A percentile compares a stretch with the other conserved stretches of the same genome.
Evolutionary conservation across 2,329 filamentous ascomycete genomes (phyloP).

Genomic region (Colletotrichum lentis): DNA sequence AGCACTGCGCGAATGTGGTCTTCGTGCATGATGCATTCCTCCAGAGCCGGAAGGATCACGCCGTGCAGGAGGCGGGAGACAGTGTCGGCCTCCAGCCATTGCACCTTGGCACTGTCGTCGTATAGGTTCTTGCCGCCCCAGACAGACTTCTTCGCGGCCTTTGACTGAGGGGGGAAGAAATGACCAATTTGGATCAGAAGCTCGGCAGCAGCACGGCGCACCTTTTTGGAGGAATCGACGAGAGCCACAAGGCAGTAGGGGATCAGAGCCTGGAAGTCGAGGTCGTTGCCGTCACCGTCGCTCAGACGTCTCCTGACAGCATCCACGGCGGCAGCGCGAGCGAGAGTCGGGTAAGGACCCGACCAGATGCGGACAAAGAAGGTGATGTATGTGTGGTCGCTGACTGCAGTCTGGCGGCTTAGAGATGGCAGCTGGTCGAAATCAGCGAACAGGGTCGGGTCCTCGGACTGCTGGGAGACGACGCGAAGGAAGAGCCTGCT

Average conservation of each 20-base stretch:
- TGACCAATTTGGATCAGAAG: slow-evolving; percentile 66
- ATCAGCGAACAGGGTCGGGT: slow-evolving; percentile 52
- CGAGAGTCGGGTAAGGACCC: slow-evolving; percentile 73
- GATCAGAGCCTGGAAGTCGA: slow-evolving; percentile 81
- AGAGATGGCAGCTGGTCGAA: slow-evolving; percentile 67
- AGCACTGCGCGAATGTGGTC: slow-evolving; percentile 73
- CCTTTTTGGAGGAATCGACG: slow-evolving; percentile 76
- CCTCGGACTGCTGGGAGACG: slow-evolving; percentile 54
- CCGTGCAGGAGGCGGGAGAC: slow-evolving; percentile 68
- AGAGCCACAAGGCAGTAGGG: slow-evolving; percentile 82
- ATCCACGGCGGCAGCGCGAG: slow-evolving; percentile 74
- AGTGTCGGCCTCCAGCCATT: slow-evolving; percentile 67
- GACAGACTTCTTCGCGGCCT: slow-evolving; percentile 53
- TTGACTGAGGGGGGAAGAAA: slow-evolving; percentile 53
- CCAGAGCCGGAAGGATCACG: slow-evolving; percentile 76
- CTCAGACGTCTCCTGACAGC: slow-evolving; percentile 67
- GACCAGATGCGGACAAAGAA: slow-evolving; percentile 82
- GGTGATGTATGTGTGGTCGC: slow-evolving; percentile 73
- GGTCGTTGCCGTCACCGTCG: slow-evolving; percentile 54
- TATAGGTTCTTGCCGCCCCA: slow-evolving; percentile 76
- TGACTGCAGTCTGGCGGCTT: slow-evolving; percentile 61
- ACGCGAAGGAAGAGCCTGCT: slow-evolving; percentile 66
- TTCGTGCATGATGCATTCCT: slow-evolving; percentile 85
- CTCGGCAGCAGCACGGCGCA: slow-evolving; percentile 78
- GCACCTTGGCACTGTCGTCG: slow-evolving; percentile 60